phyloP scores from a whole-genome alignment of 495 filamentous ascomycete species.

The Platismatia glauca region DNA sequence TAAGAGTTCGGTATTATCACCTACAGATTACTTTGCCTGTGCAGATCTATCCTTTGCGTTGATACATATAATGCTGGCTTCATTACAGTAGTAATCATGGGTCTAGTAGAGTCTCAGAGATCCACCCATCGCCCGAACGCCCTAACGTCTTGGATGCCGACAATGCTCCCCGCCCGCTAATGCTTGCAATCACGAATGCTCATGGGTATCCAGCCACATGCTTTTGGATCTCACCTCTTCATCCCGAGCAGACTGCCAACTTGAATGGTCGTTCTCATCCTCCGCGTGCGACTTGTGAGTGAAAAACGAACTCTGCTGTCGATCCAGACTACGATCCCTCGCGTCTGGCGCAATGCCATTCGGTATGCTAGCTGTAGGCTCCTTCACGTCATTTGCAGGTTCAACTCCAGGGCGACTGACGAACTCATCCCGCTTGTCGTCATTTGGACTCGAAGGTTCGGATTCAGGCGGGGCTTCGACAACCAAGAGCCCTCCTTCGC shows the following conservation, averaged over 20 bases:
- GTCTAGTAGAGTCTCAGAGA: too few relatives aligned
- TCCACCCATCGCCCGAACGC: too few relatives aligned
- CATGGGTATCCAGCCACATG: constrained; percentile 15
- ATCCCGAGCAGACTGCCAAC: constrained; percentile 29
- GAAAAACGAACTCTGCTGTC: background rate
- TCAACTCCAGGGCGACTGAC: background rate
- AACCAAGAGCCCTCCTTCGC: constrained; percentile 40
- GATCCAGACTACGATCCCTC: background rate
- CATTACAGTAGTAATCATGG: too few relatives aligned
- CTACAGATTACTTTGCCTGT: too few relatives aligned
- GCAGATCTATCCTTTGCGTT: too few relatives aligned
- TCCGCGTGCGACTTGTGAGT: constrained; percentile 14
- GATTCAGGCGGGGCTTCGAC: constrained; percentile 46
- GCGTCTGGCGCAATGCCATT: background rate
- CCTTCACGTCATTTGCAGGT: background rate
- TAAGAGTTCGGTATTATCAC: too few relatives aligned
- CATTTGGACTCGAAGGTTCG: constrained; percentile 40
- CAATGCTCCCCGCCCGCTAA: constrained; percentile 12
- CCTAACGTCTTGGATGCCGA: too few relatives aligned
- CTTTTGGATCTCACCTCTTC: constrained; percentile 29
- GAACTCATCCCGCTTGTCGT: constrained; percentile 10
- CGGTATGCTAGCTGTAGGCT: constrained; percentile 1
- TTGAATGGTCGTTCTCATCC: constrained; percentile 22
- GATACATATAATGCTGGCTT: background rate
- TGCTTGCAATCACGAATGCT: constrained; percentile 8